Evolutionary conservation across 1,284 basidiomycete genomes (phyloP).

Genomic region (Ustilago bromivora): DNA sequence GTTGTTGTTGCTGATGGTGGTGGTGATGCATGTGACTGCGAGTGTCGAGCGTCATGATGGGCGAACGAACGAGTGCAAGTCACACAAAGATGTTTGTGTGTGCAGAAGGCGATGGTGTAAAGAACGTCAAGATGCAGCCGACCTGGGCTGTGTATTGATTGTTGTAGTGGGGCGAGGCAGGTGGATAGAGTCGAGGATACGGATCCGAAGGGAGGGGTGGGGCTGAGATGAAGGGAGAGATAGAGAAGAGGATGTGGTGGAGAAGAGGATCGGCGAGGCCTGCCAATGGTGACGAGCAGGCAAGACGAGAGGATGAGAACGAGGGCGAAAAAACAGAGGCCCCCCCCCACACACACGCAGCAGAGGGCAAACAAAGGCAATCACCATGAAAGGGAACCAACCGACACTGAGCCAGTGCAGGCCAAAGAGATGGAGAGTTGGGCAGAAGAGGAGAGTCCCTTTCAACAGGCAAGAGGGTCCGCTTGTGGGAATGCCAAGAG

Average conservation of each 20-base stretch:
- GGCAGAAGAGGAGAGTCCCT: neutral
- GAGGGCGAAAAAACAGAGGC: conserved; percentile 13
- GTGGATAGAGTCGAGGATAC: neutral
- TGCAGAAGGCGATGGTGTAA: conserved; percentile 14
- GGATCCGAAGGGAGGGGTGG: neutral
- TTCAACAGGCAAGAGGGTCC: no score
- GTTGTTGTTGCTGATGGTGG: conserved; percentile 31
- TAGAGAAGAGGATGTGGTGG: conserved; percentile 9
- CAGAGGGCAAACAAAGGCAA: neutral
- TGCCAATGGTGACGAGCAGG: conserved; percentile 4
- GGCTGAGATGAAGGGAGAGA: neutral
- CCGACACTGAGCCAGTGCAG: neutral
- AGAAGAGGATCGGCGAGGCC: conserved; percentile 21
- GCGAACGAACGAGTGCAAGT: conserved; percentile 3
- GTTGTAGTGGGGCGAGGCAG: conserved; percentile 4
- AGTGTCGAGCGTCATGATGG: conserved; percentile 49
- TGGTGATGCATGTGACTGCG: conserved; percentile 43
- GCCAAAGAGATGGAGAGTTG: neutral
- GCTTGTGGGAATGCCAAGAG: no score
- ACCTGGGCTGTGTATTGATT: conserved; percentile 26
- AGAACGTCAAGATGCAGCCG: conserved; percentile 26
- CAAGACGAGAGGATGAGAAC: neutral
- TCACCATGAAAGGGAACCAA: neutral
- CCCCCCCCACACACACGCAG: conserved; percentile 1
- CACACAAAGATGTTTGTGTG: conserved; percentile 3